Conservation (phyloP, 148 eudicot genomes). For the Pharnaceum exiguum region DNA sequence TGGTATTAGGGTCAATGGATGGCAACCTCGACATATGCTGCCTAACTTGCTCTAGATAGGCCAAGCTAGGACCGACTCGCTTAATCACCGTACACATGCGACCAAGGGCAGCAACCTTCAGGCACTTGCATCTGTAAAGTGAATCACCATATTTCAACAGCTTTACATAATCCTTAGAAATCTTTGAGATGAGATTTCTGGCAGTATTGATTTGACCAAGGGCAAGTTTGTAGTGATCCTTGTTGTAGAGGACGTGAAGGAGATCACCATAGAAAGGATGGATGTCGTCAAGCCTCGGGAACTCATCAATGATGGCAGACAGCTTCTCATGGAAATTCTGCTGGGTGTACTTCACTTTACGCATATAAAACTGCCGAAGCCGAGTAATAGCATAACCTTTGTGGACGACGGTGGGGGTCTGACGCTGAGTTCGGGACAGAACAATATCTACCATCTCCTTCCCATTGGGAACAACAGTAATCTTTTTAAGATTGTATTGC, state of each 20-base stretch:
- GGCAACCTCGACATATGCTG: slow-evolving; percentile 96
- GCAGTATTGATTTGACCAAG: slow-evolving; percentile 93
- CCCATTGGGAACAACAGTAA: slow-evolving; percentile 82
- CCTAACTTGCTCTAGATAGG: slow-evolving; percentile 89
- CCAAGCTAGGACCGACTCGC: slow-evolving; percentile 82
- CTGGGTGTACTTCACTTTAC: slow-evolving; percentile 85
- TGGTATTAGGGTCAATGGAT: slow-evolving; percentile 89
- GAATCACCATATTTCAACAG: slow-evolving; percentile 88
- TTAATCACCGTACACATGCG: slow-evolving; percentile 92
- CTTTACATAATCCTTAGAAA: slow-evolving; percentile 83
- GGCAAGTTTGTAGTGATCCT: slow-evolving; percentile 97
- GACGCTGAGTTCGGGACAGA: slow-evolving; percentile 81
- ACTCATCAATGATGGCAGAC: slow-evolving; percentile 91
- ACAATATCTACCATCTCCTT: slow-evolving; percentile 83
- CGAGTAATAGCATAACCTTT: slow-evolving; percentile 89
- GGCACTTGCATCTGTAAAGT: slow-evolving; percentile 79
- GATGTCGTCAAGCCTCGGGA: slow-evolving; percentile 81
- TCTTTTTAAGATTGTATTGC: slow-evolving; percentile 87
- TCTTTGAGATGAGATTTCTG: slow-evolving; percentile 68
- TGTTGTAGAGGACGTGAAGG: slow-evolving; percentile 85
- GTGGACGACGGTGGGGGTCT: slow-evolving; percentile 91
- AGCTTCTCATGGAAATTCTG: slow-evolving; percentile 79
- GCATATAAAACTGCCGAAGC: slow-evolving; percentile 85
- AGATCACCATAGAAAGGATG: slow-evolving; percentile 96
- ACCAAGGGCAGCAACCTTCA: slow-evolving; percentile 96